Conservation (phyloP, 768 basidiomycete species). For the Clitopilus hobsonii region DNA sequence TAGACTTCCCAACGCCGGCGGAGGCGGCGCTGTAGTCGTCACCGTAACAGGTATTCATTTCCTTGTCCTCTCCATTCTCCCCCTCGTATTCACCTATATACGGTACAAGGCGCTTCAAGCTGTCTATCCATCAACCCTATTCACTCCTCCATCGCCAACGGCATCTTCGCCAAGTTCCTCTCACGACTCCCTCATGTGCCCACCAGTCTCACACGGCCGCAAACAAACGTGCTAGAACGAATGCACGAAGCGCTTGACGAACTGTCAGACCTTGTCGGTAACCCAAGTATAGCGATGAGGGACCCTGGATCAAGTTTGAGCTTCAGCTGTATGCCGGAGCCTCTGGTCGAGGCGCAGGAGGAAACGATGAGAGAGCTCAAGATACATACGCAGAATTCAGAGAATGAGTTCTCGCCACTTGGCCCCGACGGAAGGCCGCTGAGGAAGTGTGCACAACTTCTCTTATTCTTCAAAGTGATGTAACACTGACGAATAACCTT, state of each 20-base stretch:
- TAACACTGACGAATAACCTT: background rate
- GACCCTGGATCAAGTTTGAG: slow-evolving; percentile 61
- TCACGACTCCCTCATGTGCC: slow-evolving; percentile 43
- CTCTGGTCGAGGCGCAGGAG: slow-evolving; percentile 46
- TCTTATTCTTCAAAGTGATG: slow-evolving; percentile 2
- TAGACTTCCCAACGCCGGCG: slow-evolving; percentile 42
- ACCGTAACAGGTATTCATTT: slow-evolving; percentile 56
- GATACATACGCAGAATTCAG: slow-evolving; percentile 27
- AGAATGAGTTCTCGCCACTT: slow-evolving; percentile 50
- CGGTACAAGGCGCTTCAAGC: slow-evolving; percentile 43
- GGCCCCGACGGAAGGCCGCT: slow-evolving; percentile 53
- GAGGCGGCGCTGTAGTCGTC: slow-evolving; percentile 49
- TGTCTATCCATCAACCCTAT: slow-evolving; percentile 52
- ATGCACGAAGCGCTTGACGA: slow-evolving; percentile 50
- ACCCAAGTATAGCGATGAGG: slow-evolving; percentile 40
- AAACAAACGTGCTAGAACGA: slow-evolving; percentile 34
- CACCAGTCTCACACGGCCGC: slow-evolving; percentile 41
- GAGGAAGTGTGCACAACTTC: slow-evolving; percentile 45
- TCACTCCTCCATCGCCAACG: slow-evolving; percentile 58
- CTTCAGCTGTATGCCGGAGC: slow-evolving; percentile 57
- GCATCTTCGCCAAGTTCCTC: slow-evolving; percentile 60
- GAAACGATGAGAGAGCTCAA: slow-evolving; percentile 42
- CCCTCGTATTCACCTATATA: background rate
- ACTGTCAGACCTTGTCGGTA: slow-evolving; percentile 47
- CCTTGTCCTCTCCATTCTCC: background rate